Percentiles rank a stretch among this genome's conserved stretches.
Conservation (phyloP, 148 eudicot species). For the Spergularia bocconei region DNA sequence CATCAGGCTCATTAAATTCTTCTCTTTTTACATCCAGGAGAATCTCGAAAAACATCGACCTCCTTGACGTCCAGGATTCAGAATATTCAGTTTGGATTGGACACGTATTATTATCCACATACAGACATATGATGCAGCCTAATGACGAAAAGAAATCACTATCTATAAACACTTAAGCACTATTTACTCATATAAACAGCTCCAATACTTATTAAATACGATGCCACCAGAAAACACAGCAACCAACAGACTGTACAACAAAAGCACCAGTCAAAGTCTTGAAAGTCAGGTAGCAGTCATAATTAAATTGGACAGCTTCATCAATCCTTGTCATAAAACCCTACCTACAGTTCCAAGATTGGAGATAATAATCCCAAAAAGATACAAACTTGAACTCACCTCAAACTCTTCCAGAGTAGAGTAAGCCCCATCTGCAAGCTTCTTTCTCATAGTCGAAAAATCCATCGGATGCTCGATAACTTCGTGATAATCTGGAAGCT, state of each 20-base stretch:
- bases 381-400: constrained; percentile 43
- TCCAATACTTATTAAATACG: background rate
- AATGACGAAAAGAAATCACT: background rate
- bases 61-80: background rate
- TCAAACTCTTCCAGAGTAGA: constrained; percentile 74
- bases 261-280: background rate
- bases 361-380: background rate
- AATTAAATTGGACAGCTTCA: constrained; percentile 5
- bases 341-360: background rate
- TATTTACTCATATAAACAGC: background rate
- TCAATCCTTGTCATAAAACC: background rate
- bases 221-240: background rate
- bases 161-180: background rate
- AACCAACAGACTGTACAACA: constrained; percentile 4
- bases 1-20: background rate
- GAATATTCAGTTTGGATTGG: background rate
- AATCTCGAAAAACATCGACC: background rate
- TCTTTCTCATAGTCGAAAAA: constrained; percentile 83
- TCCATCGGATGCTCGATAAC: constrained; percentile 91
- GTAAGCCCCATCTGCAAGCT: constrained; percentile 67
- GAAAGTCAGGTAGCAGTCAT: background rate
- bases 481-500: constrained; percentile 97
- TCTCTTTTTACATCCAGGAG: background rate
- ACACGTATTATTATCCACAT: too few relatives aligned
- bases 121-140: too few relatives aligned